A percentile compares a stretch with the other conserved stretches of the same genome.
Conservation (phyloP, 2,329 filamentous ascomycete genomes). For the Pseudocercospora fijiensis region DNA sequence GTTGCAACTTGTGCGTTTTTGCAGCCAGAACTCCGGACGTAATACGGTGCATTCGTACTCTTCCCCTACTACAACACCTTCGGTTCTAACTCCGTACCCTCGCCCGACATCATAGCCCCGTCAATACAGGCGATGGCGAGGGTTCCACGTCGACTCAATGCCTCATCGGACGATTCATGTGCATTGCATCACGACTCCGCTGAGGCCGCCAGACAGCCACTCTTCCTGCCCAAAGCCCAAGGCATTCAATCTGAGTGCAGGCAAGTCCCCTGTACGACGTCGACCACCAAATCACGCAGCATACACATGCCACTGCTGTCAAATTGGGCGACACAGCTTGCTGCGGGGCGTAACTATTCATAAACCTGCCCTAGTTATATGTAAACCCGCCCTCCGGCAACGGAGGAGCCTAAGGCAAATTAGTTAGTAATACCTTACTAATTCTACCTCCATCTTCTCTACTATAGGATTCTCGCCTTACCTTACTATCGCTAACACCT, state of each 20-base stretch:
- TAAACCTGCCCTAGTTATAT: no score
- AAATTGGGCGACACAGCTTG: not conserved
- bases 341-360: no score
- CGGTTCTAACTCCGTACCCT: not conserved
- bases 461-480: no score
- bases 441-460: no score
- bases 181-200: not conserved
- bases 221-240: not conserved
- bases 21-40: not conserved
- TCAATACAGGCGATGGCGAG: not conserved
- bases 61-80: not conserved
- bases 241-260: conserved; percentile 6
- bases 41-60: not conserved
- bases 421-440: no score
- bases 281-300: conserved; percentile 2
- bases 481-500: no score
- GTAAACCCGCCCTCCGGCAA: no score
- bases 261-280: not conserved
- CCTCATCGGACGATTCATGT: conserved; percentile 5
- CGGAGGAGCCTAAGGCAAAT: no score
- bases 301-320: not conserved
- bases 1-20: not conserved
- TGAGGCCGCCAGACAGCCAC: not conserved
- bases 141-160: not conserved
- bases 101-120: not conserved